Evolutionary conservation across 202 grass and related monocot species (phyloP), one percentile per base, ranked within the genome.

Genomic region (Elaeis oleifera): DNA sequence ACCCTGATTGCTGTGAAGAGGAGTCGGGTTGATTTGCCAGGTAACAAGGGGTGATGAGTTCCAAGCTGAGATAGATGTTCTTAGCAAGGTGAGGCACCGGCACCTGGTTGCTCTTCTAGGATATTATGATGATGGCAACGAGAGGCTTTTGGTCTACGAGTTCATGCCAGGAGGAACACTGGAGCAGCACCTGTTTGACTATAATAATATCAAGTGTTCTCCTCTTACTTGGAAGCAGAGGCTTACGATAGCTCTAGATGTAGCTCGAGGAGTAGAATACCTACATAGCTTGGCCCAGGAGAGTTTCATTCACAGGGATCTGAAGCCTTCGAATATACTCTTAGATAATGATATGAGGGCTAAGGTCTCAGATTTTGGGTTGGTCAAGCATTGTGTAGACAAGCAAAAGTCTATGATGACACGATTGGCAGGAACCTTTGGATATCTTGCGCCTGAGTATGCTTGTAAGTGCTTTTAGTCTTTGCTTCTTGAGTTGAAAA

Each of bases 291-390:
- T 68, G 51, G 65, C 65, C 15, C 65, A 68, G 28, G 52, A 68
- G 53, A 68, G 65, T 56, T 68, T 68, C 18, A 68, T 68, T 56
- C 65, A 68, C 65, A 56, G 65, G 28, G 65, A 68, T 56, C 8
- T 68, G 28, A 68, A 68, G 27, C 65, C 65, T 56, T 68, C 65
- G 4, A 68, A 68, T 27, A 68, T 68, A 68, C 65, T 68, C 18
- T 44, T 68, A 5, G 65, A 68, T 26, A 32, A 68, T 27, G 65
- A 68, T 24, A 39, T 68, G 52, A 68, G 65, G 65, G 65, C 65
- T 4, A 68, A 68, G 29, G 65, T 68, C 56, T 68, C 65, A 36
- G 65, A 68, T 21, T 68, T 68, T 68, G 65, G 65, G 14, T 56
- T 68, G 52, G 65, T 68, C 18, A 68, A 68, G 28, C 65, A 23